Evolutionary conservation across 2,329 filamentous ascomycete genomes (phyloP), one percentile per base, ranked within the genome.

Genomic region (Nothophaeocryptopus gaeumannii): DNA sequence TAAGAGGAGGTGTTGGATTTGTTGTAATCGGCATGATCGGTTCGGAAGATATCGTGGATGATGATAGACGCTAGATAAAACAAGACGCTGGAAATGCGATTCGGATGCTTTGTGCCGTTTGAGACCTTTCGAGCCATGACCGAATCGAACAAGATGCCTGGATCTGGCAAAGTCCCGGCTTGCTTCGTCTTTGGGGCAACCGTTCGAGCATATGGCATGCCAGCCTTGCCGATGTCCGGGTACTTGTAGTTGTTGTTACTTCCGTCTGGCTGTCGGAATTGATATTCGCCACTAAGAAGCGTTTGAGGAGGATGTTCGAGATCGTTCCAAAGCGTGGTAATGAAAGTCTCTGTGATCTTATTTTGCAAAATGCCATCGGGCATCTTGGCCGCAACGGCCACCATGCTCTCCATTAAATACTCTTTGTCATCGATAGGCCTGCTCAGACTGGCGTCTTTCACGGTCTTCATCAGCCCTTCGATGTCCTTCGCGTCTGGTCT

Each of bases 61-160:
- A 78, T 78, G 60, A 91, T 85, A 5, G 84, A 82, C 0, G 86
- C 87, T 37, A 88, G 73, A 57, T 89, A 89, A 66, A 88, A 89
- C 12, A 91, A 72, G 70, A 89, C 82, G 59, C 83, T 85, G 0
- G 85, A 89, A 35, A 90, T 82, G n/a, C 81, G 79, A 43, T 85
- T 85, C 0, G 84, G 83, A 63, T 89, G 86, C 47, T 82, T 74
- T 32, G 49, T 53, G n/a, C 59, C 60, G 53, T 81, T 76, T 53
- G 81, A 80, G n/a, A 75, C 69, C 51, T 78, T 77, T 20, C 85
- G 78, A 12, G 80, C 81, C 75, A 88, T 79, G 20, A 88, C 63
- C 15, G 78, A 79, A 65, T 88, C 85, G 52, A 89, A 89, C 2
- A 89, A 71, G 11, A 84, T 71, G 13, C 80, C 81, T 0, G 85